A percentile compares a stretch with the other conserved stretches of the same genome.
Conservation (phyloP, 495 filamentous ascomycete species). For the Hypoxylon subgilvum region DNA sequence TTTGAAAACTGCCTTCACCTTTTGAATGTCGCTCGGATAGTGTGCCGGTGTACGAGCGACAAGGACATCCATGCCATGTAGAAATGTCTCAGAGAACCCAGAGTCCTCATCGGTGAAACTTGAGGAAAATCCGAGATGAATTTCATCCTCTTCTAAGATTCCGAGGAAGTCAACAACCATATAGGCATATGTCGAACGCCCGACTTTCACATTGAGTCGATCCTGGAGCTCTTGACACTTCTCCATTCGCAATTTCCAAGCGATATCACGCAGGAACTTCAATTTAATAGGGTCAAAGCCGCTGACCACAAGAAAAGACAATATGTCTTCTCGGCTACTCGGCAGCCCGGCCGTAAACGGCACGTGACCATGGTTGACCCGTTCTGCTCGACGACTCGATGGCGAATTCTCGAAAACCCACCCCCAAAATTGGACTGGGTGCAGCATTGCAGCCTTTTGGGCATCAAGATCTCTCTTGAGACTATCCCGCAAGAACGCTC, state of each 20-base stretch:
- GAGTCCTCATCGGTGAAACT: constrained; percentile 62
- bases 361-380: constrained; percentile 44
- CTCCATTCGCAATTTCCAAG: constrained; percentile 60
- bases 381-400: constrained; percentile 41
- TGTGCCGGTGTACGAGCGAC: constrained; percentile 86
- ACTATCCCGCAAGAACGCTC: constrained; percentile 62
- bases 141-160: constrained; percentile 72
- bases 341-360: constrained; percentile 62
- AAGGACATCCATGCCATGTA: constrained; percentile 76
- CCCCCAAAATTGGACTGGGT: constrained; percentile 55
- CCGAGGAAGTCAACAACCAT: constrained; percentile 82
- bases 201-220: constrained; percentile 73
- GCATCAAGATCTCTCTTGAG: constrained; percentile 65
- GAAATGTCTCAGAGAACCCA: constrained; percentile 62
- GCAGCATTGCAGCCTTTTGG: constrained; percentile 62
- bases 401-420: constrained; percentile 61
- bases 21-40: constrained; percentile 82
- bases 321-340: constrained; percentile 53
- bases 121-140: constrained; percentile 80
- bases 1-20: constrained; percentile 63
- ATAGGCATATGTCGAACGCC: constrained; percentile 75
- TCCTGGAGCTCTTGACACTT: constrained; percentile 63
- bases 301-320: constrained; percentile 63
- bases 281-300: constrained; percentile 70
- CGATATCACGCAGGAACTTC: constrained; percentile 62